phyloP scores from a whole-genome alignment of 2,329 filamentous ascomycete species.

The Rhinocladiella mackenziei region DNA sequence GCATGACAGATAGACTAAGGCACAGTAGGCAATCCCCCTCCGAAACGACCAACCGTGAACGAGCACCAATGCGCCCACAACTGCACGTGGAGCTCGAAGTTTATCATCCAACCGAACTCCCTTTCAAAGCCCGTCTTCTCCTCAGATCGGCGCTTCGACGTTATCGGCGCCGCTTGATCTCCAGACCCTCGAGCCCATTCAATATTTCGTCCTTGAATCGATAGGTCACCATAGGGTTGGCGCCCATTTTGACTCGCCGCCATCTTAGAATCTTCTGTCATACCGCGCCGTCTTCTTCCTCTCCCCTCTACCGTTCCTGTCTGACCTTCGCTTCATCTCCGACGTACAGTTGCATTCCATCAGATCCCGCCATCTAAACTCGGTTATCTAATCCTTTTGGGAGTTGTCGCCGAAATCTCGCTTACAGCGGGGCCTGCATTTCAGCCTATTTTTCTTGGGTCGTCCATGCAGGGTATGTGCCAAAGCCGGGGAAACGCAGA shows the following conservation, averaged over 20 bases:
- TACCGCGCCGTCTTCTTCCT: constrained; percentile 1
- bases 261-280: not conserved
- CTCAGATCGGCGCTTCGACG: constrained; percentile 8
- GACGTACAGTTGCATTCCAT: not conserved
- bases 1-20: too few relatives aligned
- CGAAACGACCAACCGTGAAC: too few relatives aligned
- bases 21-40: too few relatives aligned
- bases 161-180: constrained; percentile 17
- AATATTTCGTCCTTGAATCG: constrained; percentile 12
- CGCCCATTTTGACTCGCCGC: not conserved
- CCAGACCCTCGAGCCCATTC: constrained; percentile 5
- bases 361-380: constrained; percentile 10
- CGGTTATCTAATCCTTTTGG: constrained; percentile 7
- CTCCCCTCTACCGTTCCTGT: too few relatives aligned
- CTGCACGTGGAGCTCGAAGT: constrained; percentile 1
- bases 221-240: constrained; percentile 5
- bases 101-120: not conserved
- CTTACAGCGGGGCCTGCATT: too few relatives aligned
- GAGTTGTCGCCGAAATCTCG: constrained; percentile 1
- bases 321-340: too few relatives aligned
- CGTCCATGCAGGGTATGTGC: too few relatives aligned
- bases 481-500: too few relatives aligned
- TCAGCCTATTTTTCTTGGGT: too few relatives aligned
- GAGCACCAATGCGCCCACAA: too few relatives aligned
- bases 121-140: not conserved